Percentiles rank a stretch among this genome's conserved stretches.
Evolutionary conservation across 2,329 filamentous ascomycete species (phyloP).

Genomic region (Pseudocercospora pini-densiflorae): DNA sequence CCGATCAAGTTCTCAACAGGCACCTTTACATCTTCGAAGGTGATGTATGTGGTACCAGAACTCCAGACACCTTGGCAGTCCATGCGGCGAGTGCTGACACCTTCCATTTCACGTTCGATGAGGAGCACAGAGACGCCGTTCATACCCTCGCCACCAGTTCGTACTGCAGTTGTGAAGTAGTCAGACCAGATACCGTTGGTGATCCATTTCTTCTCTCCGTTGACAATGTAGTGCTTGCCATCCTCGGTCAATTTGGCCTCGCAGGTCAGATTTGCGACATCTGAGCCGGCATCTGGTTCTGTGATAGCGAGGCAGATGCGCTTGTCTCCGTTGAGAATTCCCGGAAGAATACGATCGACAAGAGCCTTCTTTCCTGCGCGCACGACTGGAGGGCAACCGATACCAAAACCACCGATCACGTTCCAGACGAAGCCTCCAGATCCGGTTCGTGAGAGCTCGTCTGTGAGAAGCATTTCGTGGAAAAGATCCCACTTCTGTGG

Average conservation of each 20-base stretch:
- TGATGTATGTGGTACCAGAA: conserved; percentile 94
- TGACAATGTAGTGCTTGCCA: conserved; percentile 99
- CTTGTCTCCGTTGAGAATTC: conserved; percentile 89
- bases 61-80: conserved; percentile 98
- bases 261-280: conserved; percentile 93
- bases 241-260: conserved; percentile 94
- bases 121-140: conserved; percentile 88
- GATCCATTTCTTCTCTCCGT: conserved; percentile 47
- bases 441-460: conserved; percentile 86
- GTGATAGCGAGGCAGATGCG: conserved; percentile 97
- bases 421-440: conserved; percentile 98
- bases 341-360: conserved; percentile 85
- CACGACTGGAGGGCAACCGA: conserved; percentile 87
- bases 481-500: conserved; percentile 96
- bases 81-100: conserved; percentile 93
- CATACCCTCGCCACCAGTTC: conserved; percentile 82
- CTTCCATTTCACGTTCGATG: conserved; percentile 82
- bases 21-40: conserved; percentile 98
- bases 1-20: conserved; percentile 98
- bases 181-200: conserved; percentile 68
- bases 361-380: conserved; percentile 89
- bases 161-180: conserved; percentile 96
- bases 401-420: conserved; percentile 93
- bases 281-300: conserved; percentile 89
- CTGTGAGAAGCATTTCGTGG: conserved; percentile 94